A percentile compares a stretch with the other conserved stretches of the same genome.
Evolutionary conservation across 441 rosid genomes (phyloP).

Genomic region (Brassica hybrid): DNA sequence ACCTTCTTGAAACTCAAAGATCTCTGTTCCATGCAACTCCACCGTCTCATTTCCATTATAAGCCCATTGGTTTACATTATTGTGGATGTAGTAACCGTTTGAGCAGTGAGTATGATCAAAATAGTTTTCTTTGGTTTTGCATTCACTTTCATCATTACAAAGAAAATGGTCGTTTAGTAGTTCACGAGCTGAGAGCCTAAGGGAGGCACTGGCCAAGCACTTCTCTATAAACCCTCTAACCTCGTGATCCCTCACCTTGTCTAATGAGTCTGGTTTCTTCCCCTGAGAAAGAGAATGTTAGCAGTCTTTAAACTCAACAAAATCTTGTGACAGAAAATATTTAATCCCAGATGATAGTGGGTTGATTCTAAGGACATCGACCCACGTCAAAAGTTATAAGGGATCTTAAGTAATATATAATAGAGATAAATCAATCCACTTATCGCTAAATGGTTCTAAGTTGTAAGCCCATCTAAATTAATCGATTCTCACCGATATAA

Average conservation of each 20-base stretch:
- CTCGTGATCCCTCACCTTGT: conserved; percentile 76
- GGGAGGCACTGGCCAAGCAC: conserved; percentile 81
- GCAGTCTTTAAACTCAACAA: background rate
- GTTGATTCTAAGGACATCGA: background rate
- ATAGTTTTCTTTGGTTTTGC: background rate
- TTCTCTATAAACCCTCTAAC: conserved; percentile 79
- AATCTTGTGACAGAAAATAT: background rate
- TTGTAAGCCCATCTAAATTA: background rate
- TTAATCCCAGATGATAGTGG: background rate
- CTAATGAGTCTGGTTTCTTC: conserved; percentile 86
- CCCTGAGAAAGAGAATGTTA: conserved; percentile 54
- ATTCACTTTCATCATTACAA: conserved; percentile 53
- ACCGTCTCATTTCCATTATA: conserved; percentile 56
- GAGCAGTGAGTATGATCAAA: conserved; percentile 33
- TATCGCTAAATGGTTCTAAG: too few relatives aligned
- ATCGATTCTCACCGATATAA: conserved; percentile 19
- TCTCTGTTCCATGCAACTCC: conserved; percentile 58
- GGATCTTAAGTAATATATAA: background rate
- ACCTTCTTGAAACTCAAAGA: conserved; percentile 69
- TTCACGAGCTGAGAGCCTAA: conserved; percentile 84
- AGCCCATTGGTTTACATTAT: conserved; percentile 48
- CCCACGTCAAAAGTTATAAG: background rate
- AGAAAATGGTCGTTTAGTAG: conserved; percentile 84
- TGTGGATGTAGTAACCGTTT: conserved; percentile 46
- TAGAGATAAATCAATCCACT: too few relatives aligned